Evolutionary conservation across 2,329 filamentous ascomycete genomes (phyloP).

Genomic region (Helotiales sp.): DNA sequence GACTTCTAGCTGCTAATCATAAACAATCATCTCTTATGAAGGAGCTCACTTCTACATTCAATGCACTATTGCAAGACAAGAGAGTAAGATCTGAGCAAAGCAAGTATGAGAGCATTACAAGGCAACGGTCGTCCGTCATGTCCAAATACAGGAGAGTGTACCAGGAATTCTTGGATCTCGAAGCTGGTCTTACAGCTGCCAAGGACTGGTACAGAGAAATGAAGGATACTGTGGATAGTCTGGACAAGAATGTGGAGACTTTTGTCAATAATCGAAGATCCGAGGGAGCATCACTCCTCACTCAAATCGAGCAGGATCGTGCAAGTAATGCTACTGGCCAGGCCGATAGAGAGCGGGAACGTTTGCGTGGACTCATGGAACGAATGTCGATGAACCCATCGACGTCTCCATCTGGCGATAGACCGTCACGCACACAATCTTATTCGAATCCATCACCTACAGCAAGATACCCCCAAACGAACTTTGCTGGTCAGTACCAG

Average conservation of each 20-base stretch:
- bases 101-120: constrained; percentile 87
- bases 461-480: constrained; percentile 53
- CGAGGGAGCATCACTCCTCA: constrained; percentile 86
- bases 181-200: constrained; percentile 81
- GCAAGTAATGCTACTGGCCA: constrained; percentile 33
- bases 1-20: constrained; percentile 88
- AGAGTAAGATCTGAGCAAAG: constrained; percentile 90
- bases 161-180: constrained; percentile 87
- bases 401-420: constrained; percentile 41
- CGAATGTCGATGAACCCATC: constrained; percentile 83
- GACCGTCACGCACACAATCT: constrained; percentile 36
- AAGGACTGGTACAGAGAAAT: constrained; percentile 95
- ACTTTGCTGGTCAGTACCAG: constrained; percentile 59
- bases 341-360: constrained; percentile 79
- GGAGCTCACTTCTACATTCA: constrained; percentile 85
- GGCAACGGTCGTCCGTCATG: constrained; percentile 78
- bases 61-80: constrained; percentile 87
- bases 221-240: constrained; percentile 87
- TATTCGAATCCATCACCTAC: constrained; percentile 38
- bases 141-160: constrained; percentile 88
- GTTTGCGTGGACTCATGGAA: constrained; percentile 88
- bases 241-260: constrained; percentile 93
- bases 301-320: constrained; percentile 61
- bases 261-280: constrained; percentile 94
- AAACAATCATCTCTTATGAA: constrained; percentile 95